phyloP scores from a whole-genome alignment of 441 rosid genomes.

The Adansonia rubrostipa region DNA sequence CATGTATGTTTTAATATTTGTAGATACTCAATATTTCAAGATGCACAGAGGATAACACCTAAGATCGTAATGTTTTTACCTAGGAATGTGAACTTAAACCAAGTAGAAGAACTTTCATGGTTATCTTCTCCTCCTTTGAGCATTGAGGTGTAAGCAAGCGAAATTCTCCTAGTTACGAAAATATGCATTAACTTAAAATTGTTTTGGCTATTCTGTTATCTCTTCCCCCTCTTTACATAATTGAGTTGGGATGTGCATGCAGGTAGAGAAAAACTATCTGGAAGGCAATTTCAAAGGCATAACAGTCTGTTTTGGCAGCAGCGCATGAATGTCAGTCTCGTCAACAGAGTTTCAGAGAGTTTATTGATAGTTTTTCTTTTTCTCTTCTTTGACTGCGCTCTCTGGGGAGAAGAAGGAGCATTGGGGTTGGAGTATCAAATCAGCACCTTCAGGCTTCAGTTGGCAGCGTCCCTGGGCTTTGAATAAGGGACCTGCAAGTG shows the following conservation, averaged over 20 bases:
- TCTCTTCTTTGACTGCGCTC: not conserved
- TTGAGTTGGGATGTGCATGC: not conserved
- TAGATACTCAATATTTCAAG: slow-evolving; percentile 39
- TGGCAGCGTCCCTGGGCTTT: not conserved
- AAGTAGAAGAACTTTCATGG: slow-evolving; percentile 43
- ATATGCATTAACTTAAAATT: not conserved
- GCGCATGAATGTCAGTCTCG: not conserved
- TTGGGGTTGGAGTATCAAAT: not conserved
- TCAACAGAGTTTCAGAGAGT: not conserved
- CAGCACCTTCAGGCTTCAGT: not conserved
- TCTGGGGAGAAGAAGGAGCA: not conserved
- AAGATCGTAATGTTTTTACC: slow-evolving; percentile 39
- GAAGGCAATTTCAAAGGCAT: slow-evolving; percentile 37
- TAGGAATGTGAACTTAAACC: slow-evolving; percentile 36
- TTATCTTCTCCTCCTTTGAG: slow-evolving; percentile 41
- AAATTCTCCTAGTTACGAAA: not conserved
- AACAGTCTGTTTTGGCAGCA: slow-evolving; percentile 33
- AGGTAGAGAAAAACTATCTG: slow-evolving; percentile 37
- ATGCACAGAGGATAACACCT: slow-evolving; percentile 34
- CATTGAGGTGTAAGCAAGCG: slow-evolving; percentile 29
- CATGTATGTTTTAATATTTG: not conserved
- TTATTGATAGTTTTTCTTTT: not conserved
- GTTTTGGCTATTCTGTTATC: not conserved
- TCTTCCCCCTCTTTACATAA: not conserved
- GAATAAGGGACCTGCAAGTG: not conserved